Base-by-base conservation (phyloP, 2,329 filamentous ascomycete species). In the Aspergillus sp. region DNA sequence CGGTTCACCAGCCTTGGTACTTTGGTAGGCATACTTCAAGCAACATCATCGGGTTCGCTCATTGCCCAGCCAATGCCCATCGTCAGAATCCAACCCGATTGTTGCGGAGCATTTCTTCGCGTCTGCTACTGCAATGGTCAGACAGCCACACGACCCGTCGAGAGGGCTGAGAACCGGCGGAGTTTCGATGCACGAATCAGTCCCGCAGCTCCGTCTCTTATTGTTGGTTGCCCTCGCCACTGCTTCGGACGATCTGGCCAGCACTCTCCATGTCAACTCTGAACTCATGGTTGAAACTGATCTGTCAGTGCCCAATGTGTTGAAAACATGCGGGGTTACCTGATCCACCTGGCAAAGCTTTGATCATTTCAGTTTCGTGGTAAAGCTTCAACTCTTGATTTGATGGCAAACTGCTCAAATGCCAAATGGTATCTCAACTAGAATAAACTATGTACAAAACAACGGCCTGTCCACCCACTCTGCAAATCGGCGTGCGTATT, bases 401-500 rank as follows among this genome's bases (percentile, higher is more conserved):
- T 34, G 32, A 9, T 4, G 47, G n/a, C 11, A 47, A 56, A 45
- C 38, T 8, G 26, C 38, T 32, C 48, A 47, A 50, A 47, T 52
- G 54, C 22, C 48, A 47, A 50, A 47, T 52, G 54, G 54, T 56
- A 56, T 56, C 54, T 56, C 42, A 30, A 45, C 48, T 48, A 52
- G n/a, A 30, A 47, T 18, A 11, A 45, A 45, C 4, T 44, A 51
- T 45, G 18, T 56, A 44, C 39, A 51, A 18, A 48, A 26, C 34
- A 55, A 12, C 15, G 6, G n/a, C 13, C 12, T 24, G 22, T 30
- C 43, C 43, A 22, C 41, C n/a, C 32, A 18, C 17, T 26, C 32
- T 36, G 12, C 32, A 41, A 32, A n/a, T 12, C 22, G 20, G 24
- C 13, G 9, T 20, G 24, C 18, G 15, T 20, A n/a, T 17, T 24